Evolutionary conservation across 2,329 filamentous ascomycete species (phyloP), one percentile per base, ranked within the genome.

Genomic region (Penicillium sp.): DNA sequence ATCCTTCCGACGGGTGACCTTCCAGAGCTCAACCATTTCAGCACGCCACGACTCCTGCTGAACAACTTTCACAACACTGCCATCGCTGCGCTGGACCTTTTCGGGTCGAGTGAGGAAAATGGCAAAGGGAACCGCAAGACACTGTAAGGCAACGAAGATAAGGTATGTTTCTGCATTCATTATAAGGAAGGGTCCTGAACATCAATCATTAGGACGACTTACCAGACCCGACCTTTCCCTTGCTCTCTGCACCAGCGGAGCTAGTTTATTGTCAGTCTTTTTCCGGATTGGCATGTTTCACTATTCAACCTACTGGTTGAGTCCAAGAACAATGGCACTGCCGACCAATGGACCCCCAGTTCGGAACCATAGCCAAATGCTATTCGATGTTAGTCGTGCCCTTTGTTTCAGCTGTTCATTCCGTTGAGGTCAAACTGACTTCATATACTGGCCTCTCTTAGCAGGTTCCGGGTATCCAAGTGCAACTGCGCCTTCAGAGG

Each of bases 331-430:
- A 47, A 82, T 79, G 1, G 77, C 72, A 19, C 79, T 78, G 11
- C 80, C 80, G 0, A 82, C 55, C 1, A 82, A 69, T 45, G 79
- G 80, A 0, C 82, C 82, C 3, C 77, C 75, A 0, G 77, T 82
- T 8, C 82, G 74, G 60, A 82, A 83, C 75, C 78, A 80, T 2
- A 80, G 70, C 78, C 77, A 79, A 59, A 78, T 77, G 39, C 67
- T 70, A 11, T 14, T 26, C 4, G 22, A 2, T 6, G 62, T 55
- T 47, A 26, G 26, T 11, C 2, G 7, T 41, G 9, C 11, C 4
- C 1, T 33, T n/a, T 7, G 2, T 22, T 13, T 4, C 1, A 6
- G 21, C 26, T 27, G 9, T 4, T 1, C n/a, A 4, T 8, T 14
- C 1, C 11, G 16, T 22, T 24, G n/a, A 10, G 35, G 10, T 22